A percentile compares a stretch with the other conserved stretches of the same genome.
Evolutionary conservation across 2,329 filamentous ascomycete genomes (phyloP).

Genomic region (Sporothrix variecibatus): DNA sequence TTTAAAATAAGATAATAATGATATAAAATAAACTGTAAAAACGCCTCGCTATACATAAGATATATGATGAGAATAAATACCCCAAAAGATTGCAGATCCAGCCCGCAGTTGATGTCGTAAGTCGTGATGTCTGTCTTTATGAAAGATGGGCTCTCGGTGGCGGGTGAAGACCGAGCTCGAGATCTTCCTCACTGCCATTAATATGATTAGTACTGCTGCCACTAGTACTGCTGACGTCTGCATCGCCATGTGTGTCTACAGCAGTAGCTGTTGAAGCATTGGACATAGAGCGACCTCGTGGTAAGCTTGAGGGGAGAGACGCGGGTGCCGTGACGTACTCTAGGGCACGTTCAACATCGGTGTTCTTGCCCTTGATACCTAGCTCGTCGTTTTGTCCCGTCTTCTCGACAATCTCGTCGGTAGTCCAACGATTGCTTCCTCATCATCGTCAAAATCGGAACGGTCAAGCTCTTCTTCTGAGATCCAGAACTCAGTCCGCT

Average conservation of each 20-base stretch:
- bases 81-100: background rate
- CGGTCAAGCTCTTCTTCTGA: slow-evolving; percentile 22
- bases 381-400: background rate
- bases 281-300: background rate
- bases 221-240: background rate
- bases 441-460: background rate
- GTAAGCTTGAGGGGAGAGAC: background rate
- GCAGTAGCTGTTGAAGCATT: background rate
- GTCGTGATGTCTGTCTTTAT: background rate
- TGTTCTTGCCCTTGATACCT: background rate
- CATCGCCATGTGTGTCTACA: background rate
- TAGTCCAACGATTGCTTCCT: background rate
- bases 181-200: background rate
- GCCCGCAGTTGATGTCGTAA: background rate
- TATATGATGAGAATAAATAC: background rate
- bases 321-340: background rate
- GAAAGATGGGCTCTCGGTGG: slow-evolving; percentile 7
- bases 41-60: background rate
- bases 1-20: too few species aligned
- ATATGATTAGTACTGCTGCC: background rate
- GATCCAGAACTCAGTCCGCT: slow-evolving; percentile 28
- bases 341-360: background rate
- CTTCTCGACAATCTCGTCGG: background rate
- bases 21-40: background rate
- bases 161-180: slow-evolving; percentile 17